Evolutionary conservation across 352 stramenopile species (phyloP), one percentile per base, ranked within the genome.

Genomic region (Phytophthora meadii): DNA sequence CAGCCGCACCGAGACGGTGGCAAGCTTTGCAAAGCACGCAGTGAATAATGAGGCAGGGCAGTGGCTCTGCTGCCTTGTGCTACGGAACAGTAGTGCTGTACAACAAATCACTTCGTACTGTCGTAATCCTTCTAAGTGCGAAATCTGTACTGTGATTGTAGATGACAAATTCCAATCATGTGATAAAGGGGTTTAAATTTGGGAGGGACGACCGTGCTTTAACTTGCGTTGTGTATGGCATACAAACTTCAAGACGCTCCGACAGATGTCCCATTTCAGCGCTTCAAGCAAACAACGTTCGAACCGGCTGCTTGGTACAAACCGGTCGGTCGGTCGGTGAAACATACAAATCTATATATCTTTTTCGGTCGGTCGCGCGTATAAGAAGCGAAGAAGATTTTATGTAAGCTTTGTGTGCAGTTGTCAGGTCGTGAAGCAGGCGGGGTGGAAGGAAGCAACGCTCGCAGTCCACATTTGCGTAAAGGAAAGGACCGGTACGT

Each of bases 381-480:
- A 71, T 70, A 70, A 73, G 65, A 73, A 46, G 27, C 27, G 27
- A 12, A n/a, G 51, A 47, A 58, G 37, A 56, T 27, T 53, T 53
- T 40, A 41, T 53, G 46, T 53, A 53, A 40, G 15, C 15, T 9
- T 36, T 40, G 49, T 56, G 49, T 56, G 49, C 28, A 36, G 50
- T 62, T 45, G 65, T 69, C 59, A 68, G 58, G 57, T 68, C 41
- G 51, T 53, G 54, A 74, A 17, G 65, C 57, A 49, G 47, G 64
- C 45, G 50, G 56, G 57, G 53, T 70, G 65, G 48, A 69, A 65
- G 57, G 63, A 66, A 61, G 47, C 47, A 64, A 52, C 54, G 36
- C n/a, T 44, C 15, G 65, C 65, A 70, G 66, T 74, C 66, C 54
- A 61, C 54, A 74, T 64, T 74, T 67, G 37, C 42, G 61, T 70